Evolutionary conservation across 345 rosid species (phyloP).

Genomic region (Eucalyptus curtisii): DNA sequence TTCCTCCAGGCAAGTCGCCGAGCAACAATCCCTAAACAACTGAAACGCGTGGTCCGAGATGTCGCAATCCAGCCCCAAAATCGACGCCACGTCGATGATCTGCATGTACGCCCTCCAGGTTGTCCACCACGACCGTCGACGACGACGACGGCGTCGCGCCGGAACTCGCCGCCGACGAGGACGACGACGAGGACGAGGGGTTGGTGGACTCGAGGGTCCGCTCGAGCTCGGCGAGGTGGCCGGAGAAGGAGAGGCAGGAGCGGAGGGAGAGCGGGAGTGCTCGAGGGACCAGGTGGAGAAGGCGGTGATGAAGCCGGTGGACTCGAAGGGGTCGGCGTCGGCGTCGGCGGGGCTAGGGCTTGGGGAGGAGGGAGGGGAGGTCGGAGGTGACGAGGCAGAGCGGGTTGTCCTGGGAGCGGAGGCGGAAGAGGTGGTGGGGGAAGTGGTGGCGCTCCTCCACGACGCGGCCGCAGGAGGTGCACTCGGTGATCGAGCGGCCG

Average conservation of each 20-base stretch:
- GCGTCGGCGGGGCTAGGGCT: slow-evolving; percentile 7
- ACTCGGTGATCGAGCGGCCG: slow-evolving; percentile 72
- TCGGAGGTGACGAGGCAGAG: slow-evolving; percentile 84
- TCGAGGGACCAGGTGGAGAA: slow-evolving; percentile 88
- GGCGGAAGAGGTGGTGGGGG: slow-evolving; percentile 61
- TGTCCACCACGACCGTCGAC: slow-evolving; percentile 68
- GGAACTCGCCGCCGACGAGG: slow-evolving; percentile 28
- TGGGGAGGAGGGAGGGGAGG: slow-evolving; percentile 32
- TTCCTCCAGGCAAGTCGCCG: slow-evolving; percentile 93
- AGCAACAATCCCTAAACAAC: slow-evolving; percentile 85
- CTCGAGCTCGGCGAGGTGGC: slow-evolving; percentile 88
- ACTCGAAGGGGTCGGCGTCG: slow-evolving; percentile 73
- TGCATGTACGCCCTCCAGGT: slow-evolving; percentile 92
- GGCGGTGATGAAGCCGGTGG: slow-evolving; percentile 74
- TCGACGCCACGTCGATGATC: slow-evolving; percentile 85
- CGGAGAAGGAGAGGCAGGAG: slow-evolving; percentile 64
- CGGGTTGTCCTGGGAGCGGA: slow-evolving; percentile 79
- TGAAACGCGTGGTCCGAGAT: slow-evolving; percentile 82
- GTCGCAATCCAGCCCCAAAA: slow-evolving; percentile 66
- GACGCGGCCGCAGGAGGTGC: slow-evolving; percentile 78
- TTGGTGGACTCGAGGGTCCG: slow-evolving; percentile 62
- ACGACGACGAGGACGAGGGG: slow-evolving; percentile 12
- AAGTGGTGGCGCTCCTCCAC: slow-evolving; percentile 68
- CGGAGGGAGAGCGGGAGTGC: slow-evolving; percentile 67
- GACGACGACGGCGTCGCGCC: slow-evolving; percentile 14